phyloP scores from a whole-genome alignment of 73 alveolate species.

The Paramecium pentaurelia region DNA sequence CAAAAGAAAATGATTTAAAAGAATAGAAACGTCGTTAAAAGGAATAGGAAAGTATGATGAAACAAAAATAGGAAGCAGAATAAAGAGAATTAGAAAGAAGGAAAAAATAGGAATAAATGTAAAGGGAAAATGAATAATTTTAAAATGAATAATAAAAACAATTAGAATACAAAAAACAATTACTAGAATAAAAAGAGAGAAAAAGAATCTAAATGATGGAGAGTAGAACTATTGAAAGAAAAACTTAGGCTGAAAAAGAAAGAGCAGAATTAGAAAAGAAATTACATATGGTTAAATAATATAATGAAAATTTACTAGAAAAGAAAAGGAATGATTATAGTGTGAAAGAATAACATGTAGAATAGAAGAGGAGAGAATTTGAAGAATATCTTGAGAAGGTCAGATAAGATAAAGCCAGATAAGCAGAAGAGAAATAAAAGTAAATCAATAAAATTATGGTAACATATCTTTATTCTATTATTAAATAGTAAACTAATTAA shows the following conservation, averaged over 20 bases:
- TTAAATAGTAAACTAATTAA: neutral
- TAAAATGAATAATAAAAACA: neutral
- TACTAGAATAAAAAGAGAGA: slow-evolving; percentile 5
- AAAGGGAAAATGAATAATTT: neutral
- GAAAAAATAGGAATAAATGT: neutral
- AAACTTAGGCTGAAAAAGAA: slow-evolving; percentile 26
- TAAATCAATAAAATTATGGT: slow-evolving; percentile 31
- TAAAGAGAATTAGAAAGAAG: slow-evolving; percentile 1
- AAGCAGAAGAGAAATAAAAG: slow-evolving; percentile 18
- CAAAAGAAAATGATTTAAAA: neutral
- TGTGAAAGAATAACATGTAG: neutral
- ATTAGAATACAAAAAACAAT: neutral
- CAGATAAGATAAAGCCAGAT: neutral
- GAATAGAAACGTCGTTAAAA: slow-evolving; percentile 21
- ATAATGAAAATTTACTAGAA: neutral
- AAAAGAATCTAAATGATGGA: slow-evolving; percentile 3
- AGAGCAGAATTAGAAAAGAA: slow-evolving; percentile 28
- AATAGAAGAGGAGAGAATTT: slow-evolving; percentile 28
- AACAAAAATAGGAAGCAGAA: neutral
- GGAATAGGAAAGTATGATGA: neutral
- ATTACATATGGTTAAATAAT: neutral
- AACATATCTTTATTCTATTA: neutral
- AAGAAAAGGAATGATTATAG: slow-evolving; percentile 1
- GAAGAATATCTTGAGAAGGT: slow-evolving; percentile 24
- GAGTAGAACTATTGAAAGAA: neutral